These are phyloP conservation scores for Tulasnella calospora DNA, from an alignment of 768 basidiomycete species.

Conservation along the genomic window DNA sequence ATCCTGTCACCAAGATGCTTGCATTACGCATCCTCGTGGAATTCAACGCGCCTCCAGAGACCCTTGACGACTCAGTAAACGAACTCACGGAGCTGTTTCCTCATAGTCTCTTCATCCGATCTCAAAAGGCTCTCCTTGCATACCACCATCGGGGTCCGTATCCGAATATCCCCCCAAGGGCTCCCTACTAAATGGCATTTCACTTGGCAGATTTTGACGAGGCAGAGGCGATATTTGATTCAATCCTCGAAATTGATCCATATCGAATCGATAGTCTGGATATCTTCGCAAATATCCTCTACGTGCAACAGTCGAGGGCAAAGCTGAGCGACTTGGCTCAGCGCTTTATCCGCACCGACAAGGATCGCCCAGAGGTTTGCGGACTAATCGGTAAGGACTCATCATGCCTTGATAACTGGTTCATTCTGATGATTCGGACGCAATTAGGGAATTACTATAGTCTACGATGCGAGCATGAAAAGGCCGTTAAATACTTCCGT, in stretches of 20 bases:
- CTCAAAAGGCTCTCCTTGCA: conserved; percentile 74
- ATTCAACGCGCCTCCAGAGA: conserved; percentile 81
- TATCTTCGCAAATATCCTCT: conserved; percentile 93
- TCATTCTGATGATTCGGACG: conserved; percentile 1
- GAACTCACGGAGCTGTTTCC: conserved; percentile 78
- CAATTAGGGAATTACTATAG: conserved; percentile 92
- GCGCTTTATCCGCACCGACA: conserved; percentile 81
- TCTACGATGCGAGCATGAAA: conserved; percentile 86
- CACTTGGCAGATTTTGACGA: conserved; percentile 68
- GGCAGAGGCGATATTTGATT: conserved; percentile 80
- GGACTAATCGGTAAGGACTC: conserved; percentile 77
- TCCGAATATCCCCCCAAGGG: background rate
- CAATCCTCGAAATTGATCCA: conserved; percentile 74
- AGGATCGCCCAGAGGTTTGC: conserved; percentile 93
- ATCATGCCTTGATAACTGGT: background rate
- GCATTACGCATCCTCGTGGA: conserved; percentile 86
- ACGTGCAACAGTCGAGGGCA: conserved; percentile 83
- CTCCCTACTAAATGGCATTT: conserved; percentile 8
- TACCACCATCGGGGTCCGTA: conserved; percentile 84
- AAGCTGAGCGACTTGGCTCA: conserved; percentile 90
- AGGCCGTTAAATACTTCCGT: conserved; percentile 91
- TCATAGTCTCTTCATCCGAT: conserved; percentile 78
- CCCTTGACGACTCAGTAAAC: conserved; percentile 75
- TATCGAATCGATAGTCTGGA: conserved; percentile 92
- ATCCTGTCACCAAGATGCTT: conserved; percentile 56